Percentiles rank a stretch among this genome's conserved stretches.
These are phyloP conservation scores for Gilbertella persicaria DNA, from an alignment of 371 early-diverging fungal species.

Conservation along the genomic window DNA sequence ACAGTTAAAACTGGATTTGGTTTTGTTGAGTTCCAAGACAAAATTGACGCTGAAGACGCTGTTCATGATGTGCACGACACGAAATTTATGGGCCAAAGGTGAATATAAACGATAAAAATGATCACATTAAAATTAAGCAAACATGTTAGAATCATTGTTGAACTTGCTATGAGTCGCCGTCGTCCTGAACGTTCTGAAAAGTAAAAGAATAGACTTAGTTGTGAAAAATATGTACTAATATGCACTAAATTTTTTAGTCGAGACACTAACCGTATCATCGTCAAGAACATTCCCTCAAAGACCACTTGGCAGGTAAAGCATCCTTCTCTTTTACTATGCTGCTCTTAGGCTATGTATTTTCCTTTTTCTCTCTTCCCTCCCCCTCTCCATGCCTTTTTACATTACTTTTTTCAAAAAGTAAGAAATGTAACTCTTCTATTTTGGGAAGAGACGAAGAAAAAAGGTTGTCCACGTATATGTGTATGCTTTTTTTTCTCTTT, in stretches of 20 bases:
- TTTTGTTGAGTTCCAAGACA: slow-evolving; percentile 68
- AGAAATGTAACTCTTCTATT: neutral
- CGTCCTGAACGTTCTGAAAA: slow-evolving; percentile 32
- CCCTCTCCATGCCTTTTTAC: neutral
- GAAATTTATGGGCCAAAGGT: slow-evolving; percentile 70
- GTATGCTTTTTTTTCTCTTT: slow-evolving; percentile 1
- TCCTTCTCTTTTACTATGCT: slow-evolving; percentile 25
- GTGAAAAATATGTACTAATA: neutral
- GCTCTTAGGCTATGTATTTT: slow-evolving; percentile 20
- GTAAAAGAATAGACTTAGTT: slow-evolving; percentile 6
- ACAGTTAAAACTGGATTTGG: slow-evolving; percentile 72
- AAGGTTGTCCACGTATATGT: neutral
- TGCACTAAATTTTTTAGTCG: slow-evolving; percentile 27
- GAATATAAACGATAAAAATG: slow-evolving; percentile 39
- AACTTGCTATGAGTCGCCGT: slow-evolving; percentile 61
- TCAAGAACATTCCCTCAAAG: slow-evolving; percentile 66
- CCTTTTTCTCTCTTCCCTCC: slow-evolving; percentile 5
- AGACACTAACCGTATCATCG: slow-evolving; percentile 57
- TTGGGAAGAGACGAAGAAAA: neutral
- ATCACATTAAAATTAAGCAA: neutral
- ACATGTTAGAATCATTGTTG: slow-evolving; percentile 60
- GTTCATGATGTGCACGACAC: slow-evolving; percentile 63
- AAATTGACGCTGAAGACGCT: slow-evolving; percentile 69
- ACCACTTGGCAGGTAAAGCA: slow-evolving; percentile 77
- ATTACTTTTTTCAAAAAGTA: neutral